Evolutionary conservation across 345 rosid species (phyloP), one percentile per base, ranked within the genome.

Genomic region (Eucalyptus paniculata): DNA sequence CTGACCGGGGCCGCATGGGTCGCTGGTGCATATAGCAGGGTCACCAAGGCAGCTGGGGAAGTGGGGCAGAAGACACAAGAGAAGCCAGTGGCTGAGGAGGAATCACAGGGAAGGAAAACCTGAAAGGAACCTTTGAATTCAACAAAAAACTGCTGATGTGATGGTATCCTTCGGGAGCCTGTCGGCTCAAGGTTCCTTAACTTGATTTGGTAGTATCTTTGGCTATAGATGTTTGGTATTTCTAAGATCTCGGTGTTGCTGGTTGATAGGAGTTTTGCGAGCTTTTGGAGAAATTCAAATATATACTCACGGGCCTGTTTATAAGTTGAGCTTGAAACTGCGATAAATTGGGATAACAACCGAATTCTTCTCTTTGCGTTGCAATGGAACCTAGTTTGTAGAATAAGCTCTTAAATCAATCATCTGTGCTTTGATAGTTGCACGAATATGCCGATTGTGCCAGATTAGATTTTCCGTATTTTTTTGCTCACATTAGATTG

Each of bases 31-130:
- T 90, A 87, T 47, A 86, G 32, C 56, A 86, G 53, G 50, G 92
- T 90, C 40, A 90, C 92, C 40, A 91, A 92, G 89, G 91, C 90
- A n/a, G 93, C 92, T 28, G 92, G 58, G 88, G 94, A 90, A 65
- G 90, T 92, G 60, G 89, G 92, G 47, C 69, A 28, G 90, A 91
- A 90, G 92, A 89, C 92, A 42, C 90, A 89, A 50, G 94, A 90
- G 87, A 92, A 91, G 58, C 90, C 58, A 16, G 87, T n/a, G 53
- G 82, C 50, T 19, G 88, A 86, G 81, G 87, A 77, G 81, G 91
- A 87, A n/a, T 65, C 50, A 24, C 88, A 47, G 86, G 89, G 67
- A 91, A 90, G 93, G 82, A 69, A 88, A 77, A 40, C 85, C 85
- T 77, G 85, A 77, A 77, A 40, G 47, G 30, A 40, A 77, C 85